These are phyloP conservation scores for Fraxinus pennsylvanica DNA, from an alignment of 257 asterid species.

Conservation along the genomic window DNA sequence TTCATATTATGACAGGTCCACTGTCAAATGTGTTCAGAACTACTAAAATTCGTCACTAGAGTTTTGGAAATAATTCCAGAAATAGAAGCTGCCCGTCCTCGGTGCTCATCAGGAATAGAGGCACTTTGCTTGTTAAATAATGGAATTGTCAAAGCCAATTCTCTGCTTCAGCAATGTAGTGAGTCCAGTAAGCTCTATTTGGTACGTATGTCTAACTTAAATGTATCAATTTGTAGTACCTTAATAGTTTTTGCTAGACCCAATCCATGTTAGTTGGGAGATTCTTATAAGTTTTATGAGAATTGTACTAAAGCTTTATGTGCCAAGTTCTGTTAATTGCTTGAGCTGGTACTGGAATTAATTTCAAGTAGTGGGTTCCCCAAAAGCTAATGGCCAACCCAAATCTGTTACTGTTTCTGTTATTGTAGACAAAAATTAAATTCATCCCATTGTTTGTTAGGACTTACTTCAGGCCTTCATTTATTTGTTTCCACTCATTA, in stretches of 20 bases:
- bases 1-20: slow-evolving; percentile 65
- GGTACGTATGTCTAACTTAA: slow-evolving; percentile 45
- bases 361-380: neutral
- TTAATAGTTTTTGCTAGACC: neutral
- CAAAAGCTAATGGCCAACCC: slow-evolving; percentile 5
- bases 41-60: slow-evolving; percentile 41
- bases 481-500: neutral
- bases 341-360: neutral
- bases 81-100: slow-evolving; percentile 79
- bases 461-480: neutral
- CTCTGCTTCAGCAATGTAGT: slow-evolving; percentile 61
- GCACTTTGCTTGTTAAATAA: slow-evolving; percentile 67
- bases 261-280: neutral
- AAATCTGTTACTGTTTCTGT: neutral
- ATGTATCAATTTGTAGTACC: slow-evolving; percentile 7
- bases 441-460: neutral
- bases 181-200: slow-evolving; percentile 86
- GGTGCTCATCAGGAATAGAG: slow-evolving; percentile 78
- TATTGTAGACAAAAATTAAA: neutral
- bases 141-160: slow-evolving; percentile 64
- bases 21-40: slow-evolving; percentile 64
- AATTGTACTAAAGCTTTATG: neutral
- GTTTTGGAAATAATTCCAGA: slow-evolving; percentile 56
- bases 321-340: slow-evolving; percentile 5
- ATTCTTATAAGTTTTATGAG: slow-evolving; percentile 3